Evolutionary conservation across 2,329 filamentous ascomycete genomes (phyloP), one percentile per base, ranked within the genome.

Genomic region (Acrocalymma vagum): DNA sequence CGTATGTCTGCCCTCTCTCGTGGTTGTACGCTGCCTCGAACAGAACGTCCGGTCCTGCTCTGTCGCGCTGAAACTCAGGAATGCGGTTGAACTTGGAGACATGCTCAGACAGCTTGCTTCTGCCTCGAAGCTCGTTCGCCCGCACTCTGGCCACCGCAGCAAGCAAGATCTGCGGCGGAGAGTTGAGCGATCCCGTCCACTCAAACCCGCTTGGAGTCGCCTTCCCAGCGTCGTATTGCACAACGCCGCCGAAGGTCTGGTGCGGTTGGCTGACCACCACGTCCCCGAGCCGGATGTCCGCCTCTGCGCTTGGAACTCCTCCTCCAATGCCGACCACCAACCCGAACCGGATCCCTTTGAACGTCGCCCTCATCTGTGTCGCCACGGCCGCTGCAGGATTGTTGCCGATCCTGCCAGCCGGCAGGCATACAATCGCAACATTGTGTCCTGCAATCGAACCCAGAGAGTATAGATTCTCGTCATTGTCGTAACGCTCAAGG

Each of bases 261-360:
- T 44, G 10, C 10, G 54, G 56, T 13, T 50, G 33, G 48, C 51
- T 55, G 9, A 60, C 49, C 20, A 59, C 56, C 14, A 62, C 53
- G 15, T 62, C 58, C 9, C 58, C 58, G 14, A 62, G 55, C 16
- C 58, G 47, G 9, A 60, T 48, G 29, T 62, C 58, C 26, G 26
- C 29, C 27, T 46, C 38, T 4, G 14, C 28, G 23, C 44, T 49
- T 8, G 55, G 52, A n/a, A 59, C 56, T 14, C 58, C 58, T 21
- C 69, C 68, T 0, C 70, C 73, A 24, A 78, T 71, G 13, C 74
- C 74, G 1, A 78, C 72, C 62, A 78, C 65, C 2, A 78, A 55
- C 3, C 64, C 65, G 24, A 76, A 60, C 14, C 51, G 59, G 21
- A 75, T 69, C 2, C 15, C 25, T 5, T 33, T 42, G 42, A 73